Conservation (phyloP, 179 eudicot species). For the Silene vulgaris region DNA sequence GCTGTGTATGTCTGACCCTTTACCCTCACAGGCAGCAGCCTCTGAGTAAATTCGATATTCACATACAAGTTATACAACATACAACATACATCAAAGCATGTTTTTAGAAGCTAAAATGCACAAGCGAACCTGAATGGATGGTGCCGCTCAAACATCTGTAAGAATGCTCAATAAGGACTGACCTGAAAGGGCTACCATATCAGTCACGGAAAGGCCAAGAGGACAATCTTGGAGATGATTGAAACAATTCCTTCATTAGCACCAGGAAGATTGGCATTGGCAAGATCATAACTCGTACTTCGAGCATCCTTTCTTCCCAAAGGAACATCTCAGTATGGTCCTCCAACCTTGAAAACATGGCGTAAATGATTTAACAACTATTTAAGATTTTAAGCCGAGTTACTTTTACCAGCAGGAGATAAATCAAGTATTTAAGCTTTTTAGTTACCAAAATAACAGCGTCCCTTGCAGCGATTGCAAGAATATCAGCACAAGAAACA, state of each 20-base stretch:
- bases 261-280: conserved; percentile 49
- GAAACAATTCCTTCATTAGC: conserved; percentile 65
- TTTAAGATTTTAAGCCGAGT: not conserved
- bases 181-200: conserved; percentile 93
- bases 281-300: conserved; percentile 49
- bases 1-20: too few species aligned
- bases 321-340: conserved; percentile 90
- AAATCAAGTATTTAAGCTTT: not conserved
- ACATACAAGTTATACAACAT: too few species aligned
- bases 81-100: too few species aligned
- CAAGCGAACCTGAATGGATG: not conserved
- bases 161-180: conserved; percentile 9
- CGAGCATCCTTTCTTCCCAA: conserved; percentile 78
- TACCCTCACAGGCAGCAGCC: too few species aligned
- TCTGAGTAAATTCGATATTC: too few species aligned
- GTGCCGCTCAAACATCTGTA: too few species aligned
- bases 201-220: conserved; percentile 79
- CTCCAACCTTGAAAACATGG: conserved; percentile 57
- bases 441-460: conserved; percentile 58
- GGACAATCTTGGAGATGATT: conserved; percentile 67
- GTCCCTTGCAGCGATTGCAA: conserved; percentile 85
- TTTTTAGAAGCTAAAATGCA: not conserved
- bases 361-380: not conserved
- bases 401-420: too few species aligned
- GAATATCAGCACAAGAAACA: conserved; percentile 90